Evolutionary conservation across 1,284 basidiomycete species (phyloP), one percentile per base, ranked within the genome.

Genomic region (Neolentinus lepideus): DNA sequence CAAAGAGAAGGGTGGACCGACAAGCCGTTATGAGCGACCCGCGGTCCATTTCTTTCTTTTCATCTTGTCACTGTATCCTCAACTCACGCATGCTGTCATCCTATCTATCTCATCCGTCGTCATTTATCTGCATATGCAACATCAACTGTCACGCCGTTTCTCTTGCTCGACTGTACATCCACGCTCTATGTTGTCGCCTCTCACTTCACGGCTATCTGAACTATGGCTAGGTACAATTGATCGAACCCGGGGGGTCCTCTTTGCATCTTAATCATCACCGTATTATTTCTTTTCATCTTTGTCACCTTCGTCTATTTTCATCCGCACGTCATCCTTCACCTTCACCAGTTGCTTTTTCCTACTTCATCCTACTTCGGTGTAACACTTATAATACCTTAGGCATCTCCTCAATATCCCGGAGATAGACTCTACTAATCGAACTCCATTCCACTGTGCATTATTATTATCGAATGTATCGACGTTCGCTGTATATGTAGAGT

Each of bases 1-100:
- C 80, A 81, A 58, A 69, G 73, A 36, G 68, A 80, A 63, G 46
- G 33, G 31, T 60, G 60, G 60, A 57, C 53, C 31, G 60, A 63
- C 26, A 36, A 43, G 22, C 52, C 58, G 19, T 59, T 50, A 60
- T 56, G 54, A 58, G 54, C 38, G 31, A 24, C 25, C n/a, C 29
- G 29, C 29, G 29, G 24, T 43, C 24, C 21, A 35, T 43, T 26
- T 43, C 33, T 51, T 33, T 16, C 29, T 25, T 48, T 16, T 38
- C 26, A 24, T 29, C 25, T 9, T 54, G 16, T 24, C 51, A 22
- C 55, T 36, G 31, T 31, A 52, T 24, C 55, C 47, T 56, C 36
- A 56, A 31, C 55, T 25, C 27, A 21, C 25, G 24, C 29, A 48
- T 55, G 46, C 47, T 45, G 21, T 48, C 29, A 31, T 31, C 29